phyloP scores from a whole-genome alignment of 2,329 filamentous ascomycete genomes.

The Bipolaris cookei region DNA sequence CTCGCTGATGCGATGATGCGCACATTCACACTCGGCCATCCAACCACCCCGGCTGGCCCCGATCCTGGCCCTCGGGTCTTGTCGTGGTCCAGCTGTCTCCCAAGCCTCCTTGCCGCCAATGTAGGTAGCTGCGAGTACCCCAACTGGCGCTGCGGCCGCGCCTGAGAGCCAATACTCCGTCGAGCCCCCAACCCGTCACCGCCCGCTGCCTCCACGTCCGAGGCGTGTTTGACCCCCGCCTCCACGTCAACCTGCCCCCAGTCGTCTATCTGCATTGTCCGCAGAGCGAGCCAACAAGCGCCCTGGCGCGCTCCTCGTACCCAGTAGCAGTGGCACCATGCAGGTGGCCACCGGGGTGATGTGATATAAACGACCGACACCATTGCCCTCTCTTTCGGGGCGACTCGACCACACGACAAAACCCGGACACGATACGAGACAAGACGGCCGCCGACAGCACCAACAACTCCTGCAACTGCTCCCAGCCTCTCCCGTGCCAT shows the following conservation, averaged over 20 bases:
- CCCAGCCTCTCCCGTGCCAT: neutral
- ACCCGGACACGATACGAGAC: neutral
- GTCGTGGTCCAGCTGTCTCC: neutral
- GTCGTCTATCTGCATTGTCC: slow-evolving; percentile 1
- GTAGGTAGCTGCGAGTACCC: neutral
- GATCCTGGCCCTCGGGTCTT: slow-evolving; percentile 10
- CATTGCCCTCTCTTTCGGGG: neutral
- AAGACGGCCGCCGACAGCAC: slow-evolving; percentile 4
- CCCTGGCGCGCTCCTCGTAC: slow-evolving; percentile 14
- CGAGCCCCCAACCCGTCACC: slow-evolving; percentile 13
- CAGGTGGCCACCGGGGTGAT: slow-evolving; percentile 17
- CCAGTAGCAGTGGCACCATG: slow-evolving; percentile 14
- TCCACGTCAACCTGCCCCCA: slow-evolving; percentile 12
- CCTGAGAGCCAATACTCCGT: slow-evolving; percentile 11
- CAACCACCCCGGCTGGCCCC: slow-evolving; percentile 3
- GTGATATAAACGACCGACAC: slow-evolving; percentile 5
- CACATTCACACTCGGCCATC: slow-evolving; percentile 6
- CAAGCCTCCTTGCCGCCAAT: neutral
- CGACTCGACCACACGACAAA: neutral
- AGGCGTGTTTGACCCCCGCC: slow-evolving; percentile 10
- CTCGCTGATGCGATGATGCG: neutral
- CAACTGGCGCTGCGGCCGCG: neutral
- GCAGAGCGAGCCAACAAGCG: slow-evolving; percentile 17
- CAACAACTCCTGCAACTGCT: no score
- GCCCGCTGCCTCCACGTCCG: slow-evolving; percentile 10